Base-by-base conservation (phyloP, 805 yeast species). In the Saccharomycopsis fermentans region DNA sequence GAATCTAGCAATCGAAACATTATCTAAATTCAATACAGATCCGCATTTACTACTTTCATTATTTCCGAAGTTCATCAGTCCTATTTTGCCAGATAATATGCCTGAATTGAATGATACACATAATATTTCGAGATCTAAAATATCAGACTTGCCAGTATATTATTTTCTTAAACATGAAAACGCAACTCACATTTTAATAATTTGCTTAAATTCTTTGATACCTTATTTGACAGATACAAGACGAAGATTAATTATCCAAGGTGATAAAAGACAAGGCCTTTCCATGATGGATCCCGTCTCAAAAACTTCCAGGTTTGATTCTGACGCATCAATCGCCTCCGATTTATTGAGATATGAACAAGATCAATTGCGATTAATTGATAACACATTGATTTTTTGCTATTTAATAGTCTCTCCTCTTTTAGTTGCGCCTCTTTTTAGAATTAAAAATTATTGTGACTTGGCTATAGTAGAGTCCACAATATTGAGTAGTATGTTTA, bases 401-500 rank as follows among this genome's bases (percentile, higher is more conserved):
- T 92, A 94, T 67, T 74, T 82, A 59, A 67, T 81, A n/a, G 80
- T 81, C 34, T 81, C 81, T 57, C 87, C 88, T 0, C 78, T 85
- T 62, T 75, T 92, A 68, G 78, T 92, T 14, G 96, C 92, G 0
- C 94, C 98, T 0, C 78, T 92, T 21, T 75, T 92, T 4, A 75
- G 98, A 54, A 77, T 90, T 1, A 79, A 81, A 29, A 94, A 91
- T 68, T 74, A 76, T 63, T 90, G 97, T 72, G 84, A 85, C 64
- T 77, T 84, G 4, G 73, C 74, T 1, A 75, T 81, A 1, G 96
- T 89, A 1, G 80, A 81, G 54, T 69, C 71, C 11, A 77, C 80
- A 55, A 76, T 90, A 32, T 68, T 76, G 11, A 66, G 71, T 3
- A 54, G 60, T 11, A 47, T 43, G 21, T 58, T 51, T 32, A 51